These are phyloP conservation scores for Alternaria hordeiaustralica DNA, from an alignment of 2,329 filamentous ascomycete genomes.

Conservation along the genomic window DNA sequence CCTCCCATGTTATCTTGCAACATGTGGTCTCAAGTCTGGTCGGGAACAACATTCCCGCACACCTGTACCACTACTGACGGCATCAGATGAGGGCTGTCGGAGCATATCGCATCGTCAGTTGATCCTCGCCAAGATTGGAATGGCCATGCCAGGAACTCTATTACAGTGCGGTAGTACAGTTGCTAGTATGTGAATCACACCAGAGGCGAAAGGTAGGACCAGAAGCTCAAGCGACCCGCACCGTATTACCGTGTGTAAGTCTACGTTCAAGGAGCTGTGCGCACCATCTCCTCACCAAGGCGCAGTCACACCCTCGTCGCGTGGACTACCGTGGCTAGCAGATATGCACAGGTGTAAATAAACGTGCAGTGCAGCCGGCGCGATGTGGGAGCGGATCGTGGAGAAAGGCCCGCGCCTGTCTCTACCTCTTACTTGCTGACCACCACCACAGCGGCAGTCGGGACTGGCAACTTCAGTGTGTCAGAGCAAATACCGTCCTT, in stretches of 20 bases:
- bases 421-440: conserved; percentile 47
- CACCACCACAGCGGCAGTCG: conserved; percentile 31
- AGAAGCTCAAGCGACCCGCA: conserved; percentile 36
- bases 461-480: conserved; percentile 5
- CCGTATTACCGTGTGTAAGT: conserved; percentile 33
- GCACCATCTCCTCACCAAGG: conserved; percentile 17
- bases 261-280: conserved; percentile 4
- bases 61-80: conserved; percentile 39
- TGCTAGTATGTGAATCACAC: conserved; percentile 18
- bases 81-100: conserved; percentile 27
- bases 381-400: conserved; percentile 49
- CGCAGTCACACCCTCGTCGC: conserved; percentile 42
- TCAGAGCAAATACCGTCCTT: conserved; percentile 3
- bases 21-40: conserved; percentile 34
- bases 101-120: conserved; percentile 23
- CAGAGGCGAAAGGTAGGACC: conserved; percentile 25
- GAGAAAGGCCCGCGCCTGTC: conserved; percentile 40
- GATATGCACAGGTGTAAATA: conserved; percentile 49
- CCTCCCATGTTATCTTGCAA: conserved; percentile 17
- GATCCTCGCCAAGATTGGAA: conserved; percentile 13
- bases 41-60: conserved; percentile 20
- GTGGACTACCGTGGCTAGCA: conserved; percentile 41
- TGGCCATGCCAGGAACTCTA: conserved; percentile 21
- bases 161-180: conserved; percentile 23
- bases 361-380: conserved; percentile 51